These are phyloP conservation scores for Paspalum notatum DNA, from an alignment of 176 grass and related monocot genomes.

Conservation along the genomic window DNA sequence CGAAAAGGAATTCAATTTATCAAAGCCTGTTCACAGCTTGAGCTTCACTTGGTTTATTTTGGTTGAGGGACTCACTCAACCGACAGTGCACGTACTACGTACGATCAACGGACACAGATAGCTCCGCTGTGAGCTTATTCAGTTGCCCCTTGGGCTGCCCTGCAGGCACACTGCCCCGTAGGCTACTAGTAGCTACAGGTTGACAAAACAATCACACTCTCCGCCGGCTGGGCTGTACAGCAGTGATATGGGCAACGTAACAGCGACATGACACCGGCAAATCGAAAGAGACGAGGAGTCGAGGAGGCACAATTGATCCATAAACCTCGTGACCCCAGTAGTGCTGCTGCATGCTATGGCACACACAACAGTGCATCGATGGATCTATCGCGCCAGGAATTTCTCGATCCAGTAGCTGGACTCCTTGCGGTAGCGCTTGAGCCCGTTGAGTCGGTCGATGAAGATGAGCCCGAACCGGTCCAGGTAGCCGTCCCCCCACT, in stretches of 20 bases:
- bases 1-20: not conserved
- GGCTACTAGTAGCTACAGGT: not conserved
- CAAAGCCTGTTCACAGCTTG: not conserved
- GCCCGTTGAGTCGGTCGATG: slow-evolving; percentile 51
- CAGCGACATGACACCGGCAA: not conserved
- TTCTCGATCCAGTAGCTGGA: slow-evolving; percentile 62
- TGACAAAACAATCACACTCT: not conserved
- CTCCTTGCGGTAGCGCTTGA: slow-evolving; percentile 68
- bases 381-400: slow-evolving; percentile 47
- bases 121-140: not conserved
- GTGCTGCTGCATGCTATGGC: too few relatives aligned
- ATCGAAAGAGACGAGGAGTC: not conserved
- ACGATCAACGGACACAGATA: not conserved
- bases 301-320: too few relatives aligned
- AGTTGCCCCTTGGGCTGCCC: not conserved
- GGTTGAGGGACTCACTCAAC: not conserved
- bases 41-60: not conserved
- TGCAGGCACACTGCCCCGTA: not conserved
- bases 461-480: slow-evolving; percentile 68
- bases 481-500: slow-evolving; percentile 61
- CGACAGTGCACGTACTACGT: not conserved
- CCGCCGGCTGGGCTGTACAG: too few relatives aligned
- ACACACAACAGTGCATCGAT: too few relatives aligned
- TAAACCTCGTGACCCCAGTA: too few relatives aligned
- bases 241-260: too few relatives aligned